phyloP scores from a whole-genome alignment of 2,329 filamentous ascomycete genomes.

The Didymella segeticola region DNA sequence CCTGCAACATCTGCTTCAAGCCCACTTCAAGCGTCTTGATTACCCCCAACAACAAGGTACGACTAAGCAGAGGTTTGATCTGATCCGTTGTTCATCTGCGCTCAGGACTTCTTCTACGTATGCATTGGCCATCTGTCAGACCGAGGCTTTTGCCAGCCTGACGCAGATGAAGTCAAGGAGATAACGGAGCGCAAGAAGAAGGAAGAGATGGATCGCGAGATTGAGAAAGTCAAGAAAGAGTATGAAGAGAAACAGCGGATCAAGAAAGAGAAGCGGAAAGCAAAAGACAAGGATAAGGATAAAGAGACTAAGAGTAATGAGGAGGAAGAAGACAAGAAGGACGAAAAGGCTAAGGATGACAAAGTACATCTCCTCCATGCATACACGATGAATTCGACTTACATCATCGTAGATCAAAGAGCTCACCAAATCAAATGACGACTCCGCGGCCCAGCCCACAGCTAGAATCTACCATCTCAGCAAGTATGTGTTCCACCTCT shows the following conservation, averaged over 20 bases:
- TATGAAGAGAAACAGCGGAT: slow-evolving; percentile 63
- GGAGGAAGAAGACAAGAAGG: slow-evolving; percentile 67
- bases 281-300: slow-evolving; percentile 60
- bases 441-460: slow-evolving; percentile 64
- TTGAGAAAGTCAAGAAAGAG: slow-evolving; percentile 58
- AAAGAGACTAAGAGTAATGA: slow-evolving; percentile 64
- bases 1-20: slow-evolving; percentile 92
- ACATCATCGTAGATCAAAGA: slow-evolving; percentile 51
- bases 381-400: slow-evolving; percentile 4
- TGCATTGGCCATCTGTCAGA: slow-evolving; percentile 86
- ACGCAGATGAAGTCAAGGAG: slow-evolving; percentile 72
- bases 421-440: slow-evolving; percentile 56
- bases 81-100: slow-evolving; percentile 3
- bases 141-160: slow-evolving; percentile 75
- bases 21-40: slow-evolving; percentile 86
- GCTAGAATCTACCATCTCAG: slow-evolving; percentile 84
- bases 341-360: slow-evolving; percentile 68
- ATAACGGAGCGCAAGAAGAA: slow-evolving; percentile 61
- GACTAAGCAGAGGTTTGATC: background rate
- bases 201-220: slow-evolving; percentile 57
- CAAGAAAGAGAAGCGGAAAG: slow-evolving; percentile 59
- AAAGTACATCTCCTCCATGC: slow-evolving; percentile 53
- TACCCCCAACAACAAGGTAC: slow-evolving; percentile 86
- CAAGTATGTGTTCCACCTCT: slow-evolving; percentile 60
- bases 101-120: slow-evolving; percentile 87